Conservation (phyloP, 129 eudicot genomes). For the Artemisia tridentata region DNA sequence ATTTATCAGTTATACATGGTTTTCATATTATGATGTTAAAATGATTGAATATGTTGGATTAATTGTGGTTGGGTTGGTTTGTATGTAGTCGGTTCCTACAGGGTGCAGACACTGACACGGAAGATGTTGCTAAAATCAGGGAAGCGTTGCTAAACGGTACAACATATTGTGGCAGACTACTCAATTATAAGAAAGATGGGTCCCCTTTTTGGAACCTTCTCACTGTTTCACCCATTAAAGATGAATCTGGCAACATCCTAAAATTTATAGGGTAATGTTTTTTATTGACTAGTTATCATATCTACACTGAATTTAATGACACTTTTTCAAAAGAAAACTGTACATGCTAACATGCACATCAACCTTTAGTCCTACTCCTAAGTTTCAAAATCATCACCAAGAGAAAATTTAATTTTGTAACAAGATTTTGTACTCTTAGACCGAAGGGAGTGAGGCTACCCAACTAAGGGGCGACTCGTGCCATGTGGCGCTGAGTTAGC, state of each 20-base stretch:
- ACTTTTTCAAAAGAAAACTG: no score
- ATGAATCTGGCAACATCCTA: slow-evolving; percentile 86
- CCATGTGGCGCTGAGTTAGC: no score
- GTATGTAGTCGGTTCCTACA: slow-evolving; percentile 82
- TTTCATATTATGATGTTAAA: not conserved
- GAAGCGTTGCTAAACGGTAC: slow-evolving; percentile 69
- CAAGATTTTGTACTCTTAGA: no score
- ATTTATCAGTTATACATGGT: no score
- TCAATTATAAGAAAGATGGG: slow-evolving; percentile 94
- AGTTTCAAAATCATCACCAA: no score
- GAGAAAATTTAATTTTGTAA: no score
- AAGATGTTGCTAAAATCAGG: slow-evolving; percentile 86
- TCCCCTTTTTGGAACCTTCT: slow-evolving; percentile 96
- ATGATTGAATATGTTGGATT: not conserved
- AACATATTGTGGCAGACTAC: slow-evolving; percentile 80
- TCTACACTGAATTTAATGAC: no score
- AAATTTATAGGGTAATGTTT: slow-evolving; percentile 78
- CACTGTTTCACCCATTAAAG: slow-evolving; percentile 93
- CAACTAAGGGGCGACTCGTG: no score
- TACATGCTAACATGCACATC: no score
- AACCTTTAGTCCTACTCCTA: no score
- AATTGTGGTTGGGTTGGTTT: not conserved
- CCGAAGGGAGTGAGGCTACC: no score
- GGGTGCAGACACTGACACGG: slow-evolving; percentile 89
- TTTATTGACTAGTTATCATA: not conserved